Evolutionary conservation across 2,329 filamentous ascomycete species (phyloP), one percentile per base, ranked within the genome.

Genomic region (Achaetomium macrosporum): DNA sequence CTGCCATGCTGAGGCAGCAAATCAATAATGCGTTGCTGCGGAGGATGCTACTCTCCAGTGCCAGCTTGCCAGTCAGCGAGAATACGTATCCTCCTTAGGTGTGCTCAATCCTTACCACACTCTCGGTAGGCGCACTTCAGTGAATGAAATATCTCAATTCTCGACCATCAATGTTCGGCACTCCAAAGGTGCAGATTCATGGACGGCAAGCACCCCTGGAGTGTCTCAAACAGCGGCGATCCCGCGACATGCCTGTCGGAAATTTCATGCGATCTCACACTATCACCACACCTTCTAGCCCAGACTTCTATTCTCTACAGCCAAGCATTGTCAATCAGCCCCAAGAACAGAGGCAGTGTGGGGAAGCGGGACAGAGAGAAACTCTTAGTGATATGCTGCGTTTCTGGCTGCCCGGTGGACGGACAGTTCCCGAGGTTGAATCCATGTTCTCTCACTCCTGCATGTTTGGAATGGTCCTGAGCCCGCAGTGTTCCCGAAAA

Each of bases 161-260:
- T 35, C 29, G 29, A 33, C 29, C 10, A 13, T 30, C 16, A 42
- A n/a, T n/a, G n/a, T n/a, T n/a, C n/a, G n/a, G n/a, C n/a, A n/a
- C 15, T n/a, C n/a, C 35, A 13, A 16, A 7, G 7, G 13, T 29
- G 15, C 30, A 29, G 30, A 2, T n/a, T 25, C 9, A 2, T 30
- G 5, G 16, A 19, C 2, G 30, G 30, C 30, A 16, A 15, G 30
- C 20, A 15, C 16, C 19, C 31, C n/a, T 29, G 19, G 13, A 19
- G 25, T 20, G 52, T 55, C 40, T 55, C 49, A 51, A 10, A 51
- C 30, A 39, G 2, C 37, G 53, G 25, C 45, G 44, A 49, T 55
- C 53, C 41, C 31, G 20, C 48, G 48, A 40, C 49, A 42, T 42
- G 31, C 29, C 36, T 36, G 43, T 36, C 43, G 36, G 53, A 45